phyloP scores from a whole-genome alignment of 2,329 filamentous ascomycete species.

The Sporothrix euskadiensis region DNA sequence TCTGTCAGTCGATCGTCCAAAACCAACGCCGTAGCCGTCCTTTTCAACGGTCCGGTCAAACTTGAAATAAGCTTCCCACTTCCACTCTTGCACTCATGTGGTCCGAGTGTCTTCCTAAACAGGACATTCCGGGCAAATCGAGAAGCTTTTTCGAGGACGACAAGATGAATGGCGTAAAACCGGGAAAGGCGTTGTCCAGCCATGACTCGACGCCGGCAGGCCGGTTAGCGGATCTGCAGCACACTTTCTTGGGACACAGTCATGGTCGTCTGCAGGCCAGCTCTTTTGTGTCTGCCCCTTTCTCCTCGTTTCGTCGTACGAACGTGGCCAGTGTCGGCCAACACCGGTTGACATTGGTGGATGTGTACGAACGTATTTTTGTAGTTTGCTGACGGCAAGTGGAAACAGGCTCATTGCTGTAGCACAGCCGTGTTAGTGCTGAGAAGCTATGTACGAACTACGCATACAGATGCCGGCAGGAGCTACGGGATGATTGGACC shows the following conservation, averaged over 20 bases:
- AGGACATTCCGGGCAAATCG: background rate
- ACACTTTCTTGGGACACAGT: too few species aligned
- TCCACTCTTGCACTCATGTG: background rate
- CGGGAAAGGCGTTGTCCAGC: background rate
- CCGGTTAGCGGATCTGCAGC: too few species aligned
- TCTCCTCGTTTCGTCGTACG: background rate
- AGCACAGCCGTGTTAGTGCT: background rate
- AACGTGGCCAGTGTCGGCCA: too few species aligned
- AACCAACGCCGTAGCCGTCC: background rate
- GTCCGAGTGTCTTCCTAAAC: constrained; percentile 21
- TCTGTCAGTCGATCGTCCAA: background rate
- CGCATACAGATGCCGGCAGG: background rate
- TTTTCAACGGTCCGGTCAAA: background rate
- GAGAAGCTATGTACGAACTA: too few species aligned
- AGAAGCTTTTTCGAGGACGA: background rate
- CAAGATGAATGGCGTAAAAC: background rate
- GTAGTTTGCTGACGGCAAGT: background rate
- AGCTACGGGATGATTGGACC: background rate
- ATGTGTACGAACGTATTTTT: background rate
- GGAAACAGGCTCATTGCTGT: background rate
- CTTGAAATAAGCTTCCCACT: background rate
- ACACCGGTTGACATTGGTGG: background rate
- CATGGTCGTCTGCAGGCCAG: too few species aligned
- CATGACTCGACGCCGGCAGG: background rate
- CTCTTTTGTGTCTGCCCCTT: background rate